These are phyloP conservation scores for Boletus rex-veris DNA, from an alignment of 768 basidiomycete species.

Conservation along the genomic window DNA sequence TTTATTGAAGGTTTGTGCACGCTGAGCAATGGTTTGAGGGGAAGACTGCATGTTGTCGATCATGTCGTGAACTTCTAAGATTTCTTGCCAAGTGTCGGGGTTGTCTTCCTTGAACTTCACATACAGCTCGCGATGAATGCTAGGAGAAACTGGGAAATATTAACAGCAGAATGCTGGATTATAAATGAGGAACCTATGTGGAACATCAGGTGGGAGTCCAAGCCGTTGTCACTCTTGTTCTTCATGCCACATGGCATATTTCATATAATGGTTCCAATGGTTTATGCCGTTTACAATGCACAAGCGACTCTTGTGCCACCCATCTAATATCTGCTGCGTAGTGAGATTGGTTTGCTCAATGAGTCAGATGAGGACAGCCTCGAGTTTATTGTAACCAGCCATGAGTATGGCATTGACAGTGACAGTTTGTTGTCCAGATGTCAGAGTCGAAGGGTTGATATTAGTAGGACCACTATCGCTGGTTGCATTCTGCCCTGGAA, in stretches of 20 bases:
- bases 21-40: background rate
- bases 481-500: no score
- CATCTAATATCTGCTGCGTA: background rate
- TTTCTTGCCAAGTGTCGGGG: conserved; percentile 3
- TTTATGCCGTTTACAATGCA: background rate
- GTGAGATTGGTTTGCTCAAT: background rate
- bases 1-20: background rate
- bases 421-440: no score
- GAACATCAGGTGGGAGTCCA: background rate
- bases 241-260: background rate
- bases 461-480: no score
- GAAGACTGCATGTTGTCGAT: background rate
- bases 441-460: no score
- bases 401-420: background rate
- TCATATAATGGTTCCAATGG: conserved; percentile 4
- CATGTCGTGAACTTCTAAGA: background rate
- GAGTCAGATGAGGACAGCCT: background rate
- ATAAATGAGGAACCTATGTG: background rate
- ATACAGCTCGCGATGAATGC: background rate
- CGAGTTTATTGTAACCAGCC: background rate
- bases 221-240: conserved; percentile 1
- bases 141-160: background rate
- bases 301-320: conserved; percentile 4
- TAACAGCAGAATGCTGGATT: background rate
- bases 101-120: conserved; percentile 7